Percentiles rank a stretch among this genome's conserved stretches.
Conservation (phyloP, 2,329 filamentous ascomycete species). For the Monosporascus cannonballus region DNA sequence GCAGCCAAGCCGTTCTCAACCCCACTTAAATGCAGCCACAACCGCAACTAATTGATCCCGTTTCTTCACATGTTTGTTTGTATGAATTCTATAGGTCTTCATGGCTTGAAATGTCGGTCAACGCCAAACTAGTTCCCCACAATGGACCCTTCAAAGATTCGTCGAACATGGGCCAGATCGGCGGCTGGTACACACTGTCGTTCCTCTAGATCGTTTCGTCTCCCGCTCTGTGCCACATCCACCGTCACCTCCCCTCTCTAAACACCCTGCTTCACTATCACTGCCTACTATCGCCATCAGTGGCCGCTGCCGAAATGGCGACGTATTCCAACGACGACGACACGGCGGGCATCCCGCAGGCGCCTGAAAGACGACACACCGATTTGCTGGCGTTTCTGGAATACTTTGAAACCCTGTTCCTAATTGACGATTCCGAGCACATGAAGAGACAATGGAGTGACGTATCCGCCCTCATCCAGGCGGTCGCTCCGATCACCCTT, state of each 20-base stretch:
- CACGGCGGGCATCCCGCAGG: slow-evolving; percentile 13
- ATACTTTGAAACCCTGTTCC: slow-evolving; percentile 17
- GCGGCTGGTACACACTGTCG: background rate
- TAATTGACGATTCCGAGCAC: slow-evolving; percentile 16
- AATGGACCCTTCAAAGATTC: slow-evolving; percentile 3
- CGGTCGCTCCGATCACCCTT: slow-evolving; percentile 14
- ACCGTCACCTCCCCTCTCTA: background rate
- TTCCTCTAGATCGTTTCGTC: background rate
- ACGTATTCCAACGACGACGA: slow-evolving; percentile 16
- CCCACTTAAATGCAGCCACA: too few relatives aligned
- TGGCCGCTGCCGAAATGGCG: slow-evolving; percentile 2
- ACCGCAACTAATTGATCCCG: too few relatives aligned
- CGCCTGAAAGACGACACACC: slow-evolving; percentile 9
- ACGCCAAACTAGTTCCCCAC: slow-evolving; percentile 6
- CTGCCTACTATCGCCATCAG: background rate
- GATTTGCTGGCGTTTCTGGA: slow-evolving; percentile 16
- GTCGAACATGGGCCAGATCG: slow-evolving; percentile 6
- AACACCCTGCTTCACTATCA: background rate
- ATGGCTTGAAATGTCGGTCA: slow-evolving; percentile 9
- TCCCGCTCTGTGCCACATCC: background rate
- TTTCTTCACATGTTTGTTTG: too few relatives aligned
- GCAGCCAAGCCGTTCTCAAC: too few relatives aligned
- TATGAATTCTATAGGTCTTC: too few relatives aligned
- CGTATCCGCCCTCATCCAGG: slow-evolving; percentile 16
- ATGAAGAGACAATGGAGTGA: slow-evolving; percentile 19